A percentile compares a stretch with the other conserved stretches of the same genome.
Conservation (phyloP, 495 filamentous ascomycete genomes). For the Collariella sp. region DNA sequence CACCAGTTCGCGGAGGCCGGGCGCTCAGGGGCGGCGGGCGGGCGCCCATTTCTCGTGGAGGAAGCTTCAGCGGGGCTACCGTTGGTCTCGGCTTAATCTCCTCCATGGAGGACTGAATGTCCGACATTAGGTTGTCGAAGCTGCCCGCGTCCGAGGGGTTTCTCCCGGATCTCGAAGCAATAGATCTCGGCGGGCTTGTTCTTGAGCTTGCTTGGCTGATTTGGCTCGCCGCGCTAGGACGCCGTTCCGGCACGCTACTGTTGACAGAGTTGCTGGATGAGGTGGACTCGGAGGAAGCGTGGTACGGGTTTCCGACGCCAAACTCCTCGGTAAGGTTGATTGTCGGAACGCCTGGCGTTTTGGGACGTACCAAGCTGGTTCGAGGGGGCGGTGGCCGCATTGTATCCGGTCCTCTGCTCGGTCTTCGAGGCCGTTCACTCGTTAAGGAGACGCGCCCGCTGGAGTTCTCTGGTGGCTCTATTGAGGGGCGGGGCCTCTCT, state of each 20-base stretch:
- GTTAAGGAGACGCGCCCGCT: slow-evolving; percentile 13
- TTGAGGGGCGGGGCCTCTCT: slow-evolving; percentile 30
- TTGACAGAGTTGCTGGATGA: slow-evolving; percentile 60
- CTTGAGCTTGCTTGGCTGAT: slow-evolving; percentile 65
- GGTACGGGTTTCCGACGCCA: slow-evolving; percentile 48
- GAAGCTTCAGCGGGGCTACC: slow-evolving; percentile 20
- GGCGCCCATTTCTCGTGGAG: slow-evolving; percentile 13
- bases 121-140: slow-evolving; percentile 45
- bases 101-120: slow-evolving; percentile 44
- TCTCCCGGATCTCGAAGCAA: slow-evolving; percentile 30
- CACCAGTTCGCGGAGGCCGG: slow-evolving; percentile 22
- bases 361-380: slow-evolving; percentile 32
- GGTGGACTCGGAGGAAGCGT: slow-evolving; percentile 56
- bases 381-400: slow-evolving; percentile 43
- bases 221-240: slow-evolving; percentile 58
- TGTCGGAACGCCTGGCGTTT: slow-evolving; percentile 29
- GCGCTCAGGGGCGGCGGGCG: slow-evolving; percentile 18
- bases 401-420: slow-evolving; percentile 42
- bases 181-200: slow-evolving; percentile 52
- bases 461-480: slow-evolving; percentile 18
- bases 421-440: slow-evolving; percentile 29
- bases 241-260: slow-evolving; percentile 34
- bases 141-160: slow-evolving; percentile 31
- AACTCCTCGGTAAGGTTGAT: slow-evolving; percentile 46
- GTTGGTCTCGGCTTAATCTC: slow-evolving; percentile 18